Evolutionary conservation across 139 green algal genomes (phyloP).

Genomic region (Chlorella sp.): DNA sequence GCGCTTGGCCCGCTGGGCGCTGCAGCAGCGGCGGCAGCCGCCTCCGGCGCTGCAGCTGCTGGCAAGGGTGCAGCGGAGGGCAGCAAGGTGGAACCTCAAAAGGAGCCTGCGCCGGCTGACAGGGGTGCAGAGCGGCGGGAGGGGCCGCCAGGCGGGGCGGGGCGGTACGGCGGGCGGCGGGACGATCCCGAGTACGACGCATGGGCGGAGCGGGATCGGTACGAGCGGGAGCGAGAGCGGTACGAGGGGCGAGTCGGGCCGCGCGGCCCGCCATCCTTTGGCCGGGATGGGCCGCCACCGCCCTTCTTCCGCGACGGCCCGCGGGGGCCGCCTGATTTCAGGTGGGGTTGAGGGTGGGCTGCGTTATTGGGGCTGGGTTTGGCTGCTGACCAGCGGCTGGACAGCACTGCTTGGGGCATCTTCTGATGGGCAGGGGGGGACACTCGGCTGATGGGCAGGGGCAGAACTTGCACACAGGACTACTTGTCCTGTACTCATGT

Average conservation of each 20-base stretch:
- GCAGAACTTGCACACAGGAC: too few relatives aligned
- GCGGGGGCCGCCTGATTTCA: not conserved
- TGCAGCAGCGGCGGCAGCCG: not conserved
- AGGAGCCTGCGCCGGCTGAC: not conserved
- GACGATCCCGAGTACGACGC: too few relatives aligned
- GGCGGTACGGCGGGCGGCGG: not conserved
- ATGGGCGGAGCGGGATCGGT: not conserved
- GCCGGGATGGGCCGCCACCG: not conserved
- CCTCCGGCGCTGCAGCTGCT: not conserved
- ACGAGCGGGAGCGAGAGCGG: conserved; percentile 1
- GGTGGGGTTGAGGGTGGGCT: not conserved
- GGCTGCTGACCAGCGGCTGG: too few relatives aligned
- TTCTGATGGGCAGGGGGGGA: too few relatives aligned
- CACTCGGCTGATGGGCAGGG: too few relatives aligned
- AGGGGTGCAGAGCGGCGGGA: not conserved
- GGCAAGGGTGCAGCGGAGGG: not conserved
- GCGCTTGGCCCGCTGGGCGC: not conserved
- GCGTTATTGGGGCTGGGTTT: too few relatives aligned
- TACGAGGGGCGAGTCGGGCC: not conserved
- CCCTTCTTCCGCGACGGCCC: not conserved
- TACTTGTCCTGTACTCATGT: too few relatives aligned
- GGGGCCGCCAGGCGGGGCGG: not conserved
- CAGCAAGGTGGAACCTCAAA: not conserved
- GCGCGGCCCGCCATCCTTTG: not conserved
- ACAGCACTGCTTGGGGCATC: too few relatives aligned